Base-by-base conservation (phyloP, 2,329 filamentous ascomycete genomes). In the Monilinia fructicola region DNA sequence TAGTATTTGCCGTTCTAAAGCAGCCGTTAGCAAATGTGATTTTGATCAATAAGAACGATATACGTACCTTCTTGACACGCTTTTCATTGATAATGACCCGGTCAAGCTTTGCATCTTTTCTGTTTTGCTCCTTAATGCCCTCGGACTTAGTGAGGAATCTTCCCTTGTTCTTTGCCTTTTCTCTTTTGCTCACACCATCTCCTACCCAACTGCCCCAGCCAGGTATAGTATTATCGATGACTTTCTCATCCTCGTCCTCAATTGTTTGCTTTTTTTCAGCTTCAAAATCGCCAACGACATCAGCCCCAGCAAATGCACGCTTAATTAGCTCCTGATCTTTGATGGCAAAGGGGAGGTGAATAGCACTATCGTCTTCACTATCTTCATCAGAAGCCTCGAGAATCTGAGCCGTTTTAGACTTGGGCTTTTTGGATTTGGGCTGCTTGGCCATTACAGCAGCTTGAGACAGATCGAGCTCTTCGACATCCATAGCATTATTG, bases 171-270 rank as follows among this genome's bases (percentile, higher is more conserved):
- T 84, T 80, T 75, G 87, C 87, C 78, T 86, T 83, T 71, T 90
- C 85, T 69, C 85, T 86, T 72, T 87, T 88, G 77, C 87, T 90
- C 70, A 97, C 82, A 23, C 93, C 94, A 21, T 90, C 87, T 69
- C 95, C 95, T 6, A 90, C 85, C 95, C 95, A 97, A 74, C 84
- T 88, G 71, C 95, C 95, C 95, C 95, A 99, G 55, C 95, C 95
- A 0, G 93, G 93, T 7, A 99, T 83, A n/a, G 91, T 90, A 71
- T 90, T 90, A 76, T 94, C 92, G 40, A 93, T 80, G 66, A 92
- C 81, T 78, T 95, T 90, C 75, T 96, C 91, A 71, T 90, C 92
- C 77, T 97, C 93, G 23, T 91, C 90, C 40, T 86, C 84, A 23
- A 87, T 85, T 1, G 85, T 81, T 60, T 87, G 85, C 21, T 83